Evolutionary conservation across 192 early-diverging fungal genomes (phyloP), one percentile per base, ranked within the genome.

Genomic region (Entomortierella beljakovae): DNA sequence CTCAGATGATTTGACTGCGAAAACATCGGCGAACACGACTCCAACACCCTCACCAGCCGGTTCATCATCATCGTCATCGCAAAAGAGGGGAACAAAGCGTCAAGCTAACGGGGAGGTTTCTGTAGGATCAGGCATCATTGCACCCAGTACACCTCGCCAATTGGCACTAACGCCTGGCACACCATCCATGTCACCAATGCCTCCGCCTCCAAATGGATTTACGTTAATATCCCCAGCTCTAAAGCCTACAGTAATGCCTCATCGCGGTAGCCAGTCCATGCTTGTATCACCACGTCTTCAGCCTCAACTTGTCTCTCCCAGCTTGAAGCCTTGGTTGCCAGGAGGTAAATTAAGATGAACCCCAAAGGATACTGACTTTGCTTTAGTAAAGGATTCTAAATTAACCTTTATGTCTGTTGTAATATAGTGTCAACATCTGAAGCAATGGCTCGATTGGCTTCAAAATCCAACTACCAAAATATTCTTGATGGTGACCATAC

Each of bases 401-500:
- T 32, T 60, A 38, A 25, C 35, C 40, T 2, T 7, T 50, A 11
- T 61, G 33, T 26, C 23, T 18, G 18, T 18, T 51, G 49, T 4
- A 13, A 26, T 29, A 2, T 68, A 77, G 76, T 80, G 34, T 52
- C 69, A 26, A 64, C 76, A 2, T 70, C 59, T 55, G 76, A 83
- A 33, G 76, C 62, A 0, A 80, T 80, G 68, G 82, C 77, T 40
- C 75, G 81, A 29, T 64, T 89, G 18, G 86, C 88, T 6, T 70
- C 81, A 3, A 84, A 80, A 68, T 87, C 86, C 34, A 89, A 98
- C 71, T 97, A 97, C 82, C 93, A 94, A 64, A 94, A 94, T 64
- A 89, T 97, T 5, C 75, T 94, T 38, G 92, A 96, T 71, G 97
- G 96, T 35, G 90, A 94, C 59, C 89, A 92, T 20, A 91, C 92